Base-by-base conservation (phyloP, 2,329 filamentous ascomycete species). In the Microcyclospora pomicola region DNA sequence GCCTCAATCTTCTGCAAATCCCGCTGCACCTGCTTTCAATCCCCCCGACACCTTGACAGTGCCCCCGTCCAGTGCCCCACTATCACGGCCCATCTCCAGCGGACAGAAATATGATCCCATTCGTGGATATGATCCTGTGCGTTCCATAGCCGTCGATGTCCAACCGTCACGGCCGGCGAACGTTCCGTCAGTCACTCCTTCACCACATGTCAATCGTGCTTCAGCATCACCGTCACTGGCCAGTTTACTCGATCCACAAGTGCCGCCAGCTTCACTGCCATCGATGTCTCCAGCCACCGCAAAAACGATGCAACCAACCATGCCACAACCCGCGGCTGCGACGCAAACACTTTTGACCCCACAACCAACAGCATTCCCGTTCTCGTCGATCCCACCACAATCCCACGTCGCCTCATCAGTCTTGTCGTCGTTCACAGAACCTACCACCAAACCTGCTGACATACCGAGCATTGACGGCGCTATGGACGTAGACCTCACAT, bases 71-170 rank as follows among this genome's bases (percentile, higher is more conserved):
- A 24, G 19, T 7, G 19, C 19, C 19, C 19, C 19, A 7, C 19
- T 24, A 24, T 32, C 41, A 34, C 60, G 68, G 40, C 66, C 64
- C 45, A 58, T 80, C 35, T 77, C 79, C 11, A 82, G 81, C 52
- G 80, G 85, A 32, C 82, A 85, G 53, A 84, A 81, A 51, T 95
- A 91, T 62, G 87, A 95, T 58, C 87, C 87, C 1, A 86, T 94
- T 46, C 75, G 87, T 34, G 83, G 50, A 50, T 94, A 88, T 61
- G 86, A 94, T 58, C 86, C 86, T 1, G 85, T 94, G 46, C 80
- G 38, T 14, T 46, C 46, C n/a, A 82, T 73, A 2, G 74, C 79
- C 55, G 52, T 52, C 33, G 56, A 54, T 12, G 41, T 49, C 16
- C 43, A 45, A 12, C 50, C 47, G 13, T 46, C 48, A 27, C 50